Percentiles rank a stretch among this genome's conserved stretches.
Conservation (phyloP, 192 early-diverging fungal species). For the Coemansia sp. region DNA sequence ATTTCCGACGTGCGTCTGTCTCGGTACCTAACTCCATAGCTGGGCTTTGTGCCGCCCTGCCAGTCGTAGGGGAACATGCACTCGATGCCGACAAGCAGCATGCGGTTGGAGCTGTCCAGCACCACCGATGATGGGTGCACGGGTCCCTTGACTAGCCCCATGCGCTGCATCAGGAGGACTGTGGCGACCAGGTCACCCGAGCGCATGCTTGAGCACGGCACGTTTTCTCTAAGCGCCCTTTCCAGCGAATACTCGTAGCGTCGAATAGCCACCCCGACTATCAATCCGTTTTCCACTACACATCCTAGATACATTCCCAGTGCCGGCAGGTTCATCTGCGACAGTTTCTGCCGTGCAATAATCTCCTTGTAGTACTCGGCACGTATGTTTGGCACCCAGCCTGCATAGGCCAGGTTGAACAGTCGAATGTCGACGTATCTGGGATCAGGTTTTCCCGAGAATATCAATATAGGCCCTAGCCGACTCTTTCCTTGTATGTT, state of each 20-base stretch:
- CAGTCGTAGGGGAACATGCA: constrained; percentile 9
- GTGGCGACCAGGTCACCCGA: constrained; percentile 4
- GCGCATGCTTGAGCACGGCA: constrained; percentile 7
- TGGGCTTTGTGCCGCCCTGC: constrained; percentile 2
- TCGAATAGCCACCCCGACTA: constrained; percentile 9
- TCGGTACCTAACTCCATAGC: neutral
- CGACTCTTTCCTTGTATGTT: neutral
- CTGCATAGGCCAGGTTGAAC: constrained; percentile 10
- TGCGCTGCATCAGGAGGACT: constrained; percentile 2
- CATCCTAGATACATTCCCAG: constrained; percentile 8
- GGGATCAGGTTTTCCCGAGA: neutral
- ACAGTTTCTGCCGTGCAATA: neutral
- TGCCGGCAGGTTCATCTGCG: constrained; percentile 6
- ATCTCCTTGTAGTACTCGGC: constrained; percentile 12
- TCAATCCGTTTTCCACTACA: constrained; percentile 13
- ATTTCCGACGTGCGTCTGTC: neutral
- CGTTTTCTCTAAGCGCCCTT: neutral
- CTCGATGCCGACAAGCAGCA: constrained; percentile 9
- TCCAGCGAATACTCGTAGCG: neutral
- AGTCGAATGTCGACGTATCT: neutral
- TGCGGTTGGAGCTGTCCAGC: constrained; percentile 2
- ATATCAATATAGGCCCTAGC: neutral
- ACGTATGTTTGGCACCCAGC: constrained; percentile 14
- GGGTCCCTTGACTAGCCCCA: constrained; percentile 1
- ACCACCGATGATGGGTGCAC: constrained; percentile 7